These are phyloP conservation scores for Trichopus zeylanicus DNA, from an alignment of 116 monocot species.

Conservation along the genomic window DNA sequence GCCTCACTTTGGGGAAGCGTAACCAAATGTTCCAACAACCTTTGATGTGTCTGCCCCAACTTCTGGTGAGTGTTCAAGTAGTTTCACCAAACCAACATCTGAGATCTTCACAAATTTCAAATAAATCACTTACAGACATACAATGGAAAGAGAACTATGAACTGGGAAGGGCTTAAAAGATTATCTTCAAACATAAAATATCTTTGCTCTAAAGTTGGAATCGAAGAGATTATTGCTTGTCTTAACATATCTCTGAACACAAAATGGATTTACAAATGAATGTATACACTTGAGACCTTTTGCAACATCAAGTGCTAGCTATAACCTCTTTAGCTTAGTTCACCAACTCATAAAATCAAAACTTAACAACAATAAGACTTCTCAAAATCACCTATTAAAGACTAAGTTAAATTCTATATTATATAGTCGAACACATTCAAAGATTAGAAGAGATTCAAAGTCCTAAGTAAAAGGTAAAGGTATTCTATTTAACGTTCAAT, in stretches of 20 bases:
- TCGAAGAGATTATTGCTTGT: constrained; percentile 24
- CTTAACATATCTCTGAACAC: constrained; percentile 23
- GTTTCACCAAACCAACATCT: constrained; percentile 24
- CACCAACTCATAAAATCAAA: too few species aligned
- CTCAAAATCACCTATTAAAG: too few species aligned
- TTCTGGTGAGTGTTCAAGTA: constrained; percentile 20
- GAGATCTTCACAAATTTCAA: constrained; percentile 10
- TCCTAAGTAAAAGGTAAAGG: too few species aligned
- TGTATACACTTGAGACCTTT: constrained; percentile 24
- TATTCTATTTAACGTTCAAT: too few species aligned
- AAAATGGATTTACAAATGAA: constrained; percentile 13
- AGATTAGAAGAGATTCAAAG: too few species aligned
- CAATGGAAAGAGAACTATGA: too few species aligned
- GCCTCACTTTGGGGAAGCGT: constrained; percentile 21
- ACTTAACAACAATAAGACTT: too few species aligned
- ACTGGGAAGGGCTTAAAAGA: too few species aligned
- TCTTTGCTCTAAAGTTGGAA: constrained; percentile 19
- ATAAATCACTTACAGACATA: background rate
- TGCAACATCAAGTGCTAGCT: constrained; percentile 17
- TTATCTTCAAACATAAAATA: constrained; percentile 1
- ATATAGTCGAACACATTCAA: too few species aligned
- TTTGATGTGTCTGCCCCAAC: constrained; percentile 13
- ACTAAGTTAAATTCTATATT: too few species aligned
- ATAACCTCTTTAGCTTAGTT: constrained; percentile 2
- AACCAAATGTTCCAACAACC: constrained; percentile 22